Base-by-base conservation (phyloP, 176 grass and related monocot species). In the Cenchrus americanus region DNA sequence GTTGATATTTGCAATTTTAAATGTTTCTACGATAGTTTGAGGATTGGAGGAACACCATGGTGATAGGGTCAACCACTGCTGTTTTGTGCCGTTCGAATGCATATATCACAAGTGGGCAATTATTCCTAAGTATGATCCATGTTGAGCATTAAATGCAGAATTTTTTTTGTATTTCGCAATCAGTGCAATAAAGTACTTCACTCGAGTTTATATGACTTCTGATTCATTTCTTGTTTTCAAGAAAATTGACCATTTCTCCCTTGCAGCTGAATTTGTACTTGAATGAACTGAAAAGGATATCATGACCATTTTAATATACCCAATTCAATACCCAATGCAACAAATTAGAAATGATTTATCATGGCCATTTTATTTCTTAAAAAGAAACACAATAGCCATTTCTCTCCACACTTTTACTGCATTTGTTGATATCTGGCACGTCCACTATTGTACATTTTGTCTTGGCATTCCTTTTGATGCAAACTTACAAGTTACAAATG, bases 41-140 rank as follows among this genome's bases (percentile, higher is more conserved):
- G 65, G 46, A 71, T 24, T 37, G 34, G 6, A 77, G 77, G 54
- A 10, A 41, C 77, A 47, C 46, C 17, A 0, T 48, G 17, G 66
- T 3, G 62, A n/a, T 82, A 55, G 17, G 57, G 42, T 57, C 57
- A 44, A 54, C 83, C 76, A 66, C 58, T 58, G 44, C 22, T 51
- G 1, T 57, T 0, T 12, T 21, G 5, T 72, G 57, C 2, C n/a
- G 30, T 71, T 71, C 55, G 71, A 41, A 37, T 79, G 10, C 4
- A 52, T 42, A 68, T 6, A 58, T 13, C 40, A 59, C 10, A 50
- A 41, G 48, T 65, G 50, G 22, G 24, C 4, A 40, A 23, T 15
- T 70, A 17, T 37, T 34, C 27, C 27, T 30, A 30, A 30, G 27
- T 30, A 61, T 37, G 44, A 41, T 54, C 52, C 19, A 30, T n/a